Evolutionary conservation across 805 yeast genomes (phyloP).

Genomic region (Wickerhamomyces canadensis): DNA sequence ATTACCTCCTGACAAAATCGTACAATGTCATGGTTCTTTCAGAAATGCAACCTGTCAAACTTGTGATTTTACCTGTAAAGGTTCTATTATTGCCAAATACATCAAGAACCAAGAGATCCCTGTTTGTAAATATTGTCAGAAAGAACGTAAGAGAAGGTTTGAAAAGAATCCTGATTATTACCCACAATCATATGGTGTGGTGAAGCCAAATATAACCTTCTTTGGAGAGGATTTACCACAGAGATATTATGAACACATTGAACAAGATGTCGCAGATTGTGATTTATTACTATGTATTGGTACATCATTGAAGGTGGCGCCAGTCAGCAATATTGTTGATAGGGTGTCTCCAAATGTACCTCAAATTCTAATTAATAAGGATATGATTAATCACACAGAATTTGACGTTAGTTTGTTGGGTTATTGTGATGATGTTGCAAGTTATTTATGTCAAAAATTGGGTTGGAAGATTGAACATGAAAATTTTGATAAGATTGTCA

Average conservation of each 20-base stretch:
- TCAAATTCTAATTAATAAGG: constrained; percentile 73
- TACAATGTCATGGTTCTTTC: constrained; percentile 92
- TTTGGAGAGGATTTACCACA: constrained; percentile 82
- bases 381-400: constrained; percentile 67
- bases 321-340: constrained; percentile 85
- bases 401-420: constrained; percentile 79
- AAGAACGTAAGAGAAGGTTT: constrained; percentile 33
- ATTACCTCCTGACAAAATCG: constrained; percentile 53
- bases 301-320: constrained; percentile 87
- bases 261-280: constrained; percentile 58
- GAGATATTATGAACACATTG: constrained; percentile 53
- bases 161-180: constrained; percentile 21
- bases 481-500: constrained; percentile 34
- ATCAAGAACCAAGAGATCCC: constrained; percentile 60
- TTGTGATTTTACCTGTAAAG: constrained; percentile 62
- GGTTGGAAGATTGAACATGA: constrained; percentile 58
- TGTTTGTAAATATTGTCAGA: constrained; percentile 61
- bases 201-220: constrained; percentile 91
- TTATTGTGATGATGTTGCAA: constrained; percentile 76
- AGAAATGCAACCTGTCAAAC: constrained; percentile 82
- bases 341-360: constrained; percentile 69
- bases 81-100: constrained; percentile 55
- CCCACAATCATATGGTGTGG: constrained; percentile 62
- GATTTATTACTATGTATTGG: constrained; percentile 84
- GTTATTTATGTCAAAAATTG: constrained; percentile 51